Evolutionary conservation across 345 rosid genomes (phyloP), one percentile per base, ranked within the genome.

Genomic region (Pistacia integerrima): DNA sequence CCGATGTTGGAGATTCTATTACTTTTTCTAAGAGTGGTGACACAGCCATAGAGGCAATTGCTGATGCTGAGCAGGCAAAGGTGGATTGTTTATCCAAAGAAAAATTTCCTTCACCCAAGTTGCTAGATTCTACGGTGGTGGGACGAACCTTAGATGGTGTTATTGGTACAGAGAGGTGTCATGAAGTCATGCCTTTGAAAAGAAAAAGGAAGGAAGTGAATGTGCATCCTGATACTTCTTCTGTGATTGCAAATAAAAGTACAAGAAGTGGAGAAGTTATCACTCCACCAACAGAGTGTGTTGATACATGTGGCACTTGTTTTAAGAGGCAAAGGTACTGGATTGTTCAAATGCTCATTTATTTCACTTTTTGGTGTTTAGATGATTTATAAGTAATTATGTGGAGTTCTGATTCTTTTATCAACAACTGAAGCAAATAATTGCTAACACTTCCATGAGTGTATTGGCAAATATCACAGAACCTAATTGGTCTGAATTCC

Each of bases 261-360:
- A 74, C 62, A 68, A 36, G 44, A n/a, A 69, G 55, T 70, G 72
- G 67, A 70, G 82, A 76, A 57, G 80, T 69, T 72, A 69, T 22
- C 20, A 44, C 73, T 79, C 81, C 73, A 57, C 75, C 81, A 46
- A 72, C 85, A 46, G 67, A 69, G 57, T 70, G 28, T 67, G 72
- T 35, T n/a, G 86, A 81, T 80, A 81, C 61, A 63, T 78, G 87
- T 79, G 75, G 61, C 72, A 6, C 71, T 51, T 73, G 87, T 77
- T 74, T 66, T 30, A 87, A 89, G 69, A 84, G 78, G 77, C 80
- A 79, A 83, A 92, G 93, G 97, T 94, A 85, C 66, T 49, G 35
- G 58, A 48, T 67, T 61, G 14, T 12, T 59, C 36, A 17, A 62
- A 11, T 67, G 36, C 46, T 7, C 8, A 55, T 75, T 74, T 75